Evolutionary conservation across 768 basidiomycete genomes (phyloP), one percentile per base, ranked within the genome.

Genomic region (Pulveroboletus frians): DNA sequence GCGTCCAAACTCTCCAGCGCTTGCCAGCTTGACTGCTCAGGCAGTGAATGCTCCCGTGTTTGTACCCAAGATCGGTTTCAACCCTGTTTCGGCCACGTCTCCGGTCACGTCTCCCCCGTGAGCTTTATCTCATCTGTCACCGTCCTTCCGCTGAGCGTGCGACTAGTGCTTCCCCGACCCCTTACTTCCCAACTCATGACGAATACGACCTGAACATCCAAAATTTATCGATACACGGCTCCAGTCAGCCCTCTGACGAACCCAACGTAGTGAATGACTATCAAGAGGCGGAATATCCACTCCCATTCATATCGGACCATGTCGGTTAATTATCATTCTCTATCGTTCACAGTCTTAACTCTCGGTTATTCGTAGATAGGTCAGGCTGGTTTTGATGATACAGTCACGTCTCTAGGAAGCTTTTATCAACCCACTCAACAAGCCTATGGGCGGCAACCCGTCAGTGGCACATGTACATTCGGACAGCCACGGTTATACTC

Each of bases 1-100:
- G 46, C 68, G 59, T 45, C 66, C 74, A n/a, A 74, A 76, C 38
- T 76, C 78, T 17, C 76, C 79, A 27, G 58, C 62, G 35, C 63
- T 72, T 43, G 59, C 66, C 9, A 53, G 73, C 13, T 61, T 75
- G 67, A 76, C 80, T 3, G 76, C 84, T 38, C 79, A 85, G 54
- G 85, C 86, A 3, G 77, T 89, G 46, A 87, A 91, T 63, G 89
- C 89, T 1, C 88, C 90, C 31, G 81, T 92, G 37, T 92, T 92
- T 53, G 80, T 92, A 18, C 89, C 90, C 17, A 90, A 87, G 64
- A 71, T 62, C 49, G 55, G 67, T 23, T 86, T 88, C 13, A 88
- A 41, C 23, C 43, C 59, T 4, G 29, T 23, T 7, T 3, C 48
- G 8, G 11, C 49, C n/a, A n/a, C 47, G 11, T 59, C 61, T 7